phyloP scores from a whole-genome alignment of 805 yeast genomes.

The Komagataella kurtzmanii region DNA sequence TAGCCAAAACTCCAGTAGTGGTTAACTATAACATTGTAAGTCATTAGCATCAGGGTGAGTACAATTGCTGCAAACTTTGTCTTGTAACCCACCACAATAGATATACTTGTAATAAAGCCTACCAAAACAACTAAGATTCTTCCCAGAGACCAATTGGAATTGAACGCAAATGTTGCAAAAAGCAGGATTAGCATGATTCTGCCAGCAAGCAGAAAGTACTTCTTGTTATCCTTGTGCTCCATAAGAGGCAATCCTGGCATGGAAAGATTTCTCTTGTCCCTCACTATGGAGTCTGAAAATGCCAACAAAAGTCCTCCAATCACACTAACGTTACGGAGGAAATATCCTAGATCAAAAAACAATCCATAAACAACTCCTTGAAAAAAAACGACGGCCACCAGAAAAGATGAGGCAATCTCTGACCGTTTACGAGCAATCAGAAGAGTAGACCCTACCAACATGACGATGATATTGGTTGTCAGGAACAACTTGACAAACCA shows the following conservation, averaged over 20 bases:
- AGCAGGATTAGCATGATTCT: conserved; percentile 73
- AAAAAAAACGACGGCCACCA: conserved; percentile 56
- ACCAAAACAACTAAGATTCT: conserved; percentile 51
- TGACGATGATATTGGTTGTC: conserved; percentile 44
- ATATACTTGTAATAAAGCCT: conserved; percentile 57
- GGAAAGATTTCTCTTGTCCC: conserved; percentile 50
- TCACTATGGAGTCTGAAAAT: conserved; percentile 72
- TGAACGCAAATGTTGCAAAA: conserved; percentile 73
- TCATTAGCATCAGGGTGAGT: conserved; percentile 52
- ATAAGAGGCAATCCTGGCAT: conserved; percentile 71
- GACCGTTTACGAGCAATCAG: conserved; percentile 59
- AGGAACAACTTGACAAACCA: conserved; percentile 69
- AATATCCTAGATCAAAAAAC: conserved; percentile 66
- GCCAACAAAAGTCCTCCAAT: conserved; percentile 88
- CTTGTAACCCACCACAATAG: conserved; percentile 85
- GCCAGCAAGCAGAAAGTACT: conserved; percentile 78
- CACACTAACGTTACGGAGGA: conserved; percentile 78
- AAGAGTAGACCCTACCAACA: conserved; percentile 62
- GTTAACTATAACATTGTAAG: conserved; percentile 70
- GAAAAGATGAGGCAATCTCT: conserved; percentile 54
- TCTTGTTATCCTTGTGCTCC: conserved; percentile 59
- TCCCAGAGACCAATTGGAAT: conserved; percentile 58
- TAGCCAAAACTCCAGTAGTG: conserved; percentile 77
- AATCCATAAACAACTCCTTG: conserved; percentile 89
- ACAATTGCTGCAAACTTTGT: conserved; percentile 77